Conservation (phyloP, 345 rosid species). For the Abelmoschus esculentus region DNA sequence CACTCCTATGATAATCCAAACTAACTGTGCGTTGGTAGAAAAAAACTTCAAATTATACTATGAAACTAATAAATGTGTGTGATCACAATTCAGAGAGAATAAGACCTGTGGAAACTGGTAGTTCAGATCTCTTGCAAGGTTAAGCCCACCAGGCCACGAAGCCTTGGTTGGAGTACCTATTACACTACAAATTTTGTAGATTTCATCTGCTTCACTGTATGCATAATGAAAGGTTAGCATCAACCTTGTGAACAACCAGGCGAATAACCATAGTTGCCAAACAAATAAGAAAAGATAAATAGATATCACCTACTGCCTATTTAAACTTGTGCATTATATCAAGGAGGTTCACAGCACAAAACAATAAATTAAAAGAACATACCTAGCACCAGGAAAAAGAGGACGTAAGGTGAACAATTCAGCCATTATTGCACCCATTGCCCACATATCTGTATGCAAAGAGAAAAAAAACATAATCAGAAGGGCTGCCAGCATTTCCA, state of each 20-base stretch:
- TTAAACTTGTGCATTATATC: not conserved
- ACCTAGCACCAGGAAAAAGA: slow-evolving; percentile 90
- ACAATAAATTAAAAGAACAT: not conserved
- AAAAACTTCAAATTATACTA: not conserved
- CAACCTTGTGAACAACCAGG: not conserved
- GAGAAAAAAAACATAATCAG: not conserved
- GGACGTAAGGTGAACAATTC: slow-evolving; percentile 76
- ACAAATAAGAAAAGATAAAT: not conserved
- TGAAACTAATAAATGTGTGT: no score
- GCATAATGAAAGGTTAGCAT: not conserved
- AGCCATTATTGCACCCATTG: slow-evolving; percentile 97
- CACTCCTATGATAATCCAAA: not conserved
- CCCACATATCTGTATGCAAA: slow-evolving; percentile 75
- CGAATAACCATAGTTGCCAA: not conserved
- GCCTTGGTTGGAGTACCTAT: slow-evolving; percentile 73
- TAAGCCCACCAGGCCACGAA: slow-evolving; percentile 79
- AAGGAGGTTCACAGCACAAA: not conserved
- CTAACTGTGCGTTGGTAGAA: not conserved
- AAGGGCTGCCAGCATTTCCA: not conserved
- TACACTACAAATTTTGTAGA: slow-evolving; percentile 79
- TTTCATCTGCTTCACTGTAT: slow-evolving; percentile 93
- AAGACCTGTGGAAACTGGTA: slow-evolving; percentile 75
- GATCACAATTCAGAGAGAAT: not conserved
- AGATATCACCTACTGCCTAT: not conserved
- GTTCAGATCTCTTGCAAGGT: slow-evolving; percentile 66